Evolutionary conservation across 2,329 filamentous ascomycete genomes (phyloP), one percentile per base, ranked within the genome.

Genomic region (Cladosporium oxysporum): DNA sequence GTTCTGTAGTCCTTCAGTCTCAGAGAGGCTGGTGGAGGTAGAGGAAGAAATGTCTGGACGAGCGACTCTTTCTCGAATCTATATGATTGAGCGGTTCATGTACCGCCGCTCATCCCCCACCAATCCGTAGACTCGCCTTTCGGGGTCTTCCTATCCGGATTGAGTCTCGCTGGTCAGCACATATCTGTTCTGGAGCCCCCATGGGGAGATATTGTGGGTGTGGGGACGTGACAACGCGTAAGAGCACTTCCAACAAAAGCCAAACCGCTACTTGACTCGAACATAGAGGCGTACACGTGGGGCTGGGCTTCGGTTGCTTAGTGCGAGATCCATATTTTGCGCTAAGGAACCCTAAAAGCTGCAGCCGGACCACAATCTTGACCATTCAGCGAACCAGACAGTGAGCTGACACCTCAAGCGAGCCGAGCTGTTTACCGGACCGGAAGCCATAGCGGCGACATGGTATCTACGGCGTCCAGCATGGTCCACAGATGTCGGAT

Each of bases 341-440:
- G 52, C 52, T 55, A 55, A 55, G 52, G 16, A 55, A 55, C 52
- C 52, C 52, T 55, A 55, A 55, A 55, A 21, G 52, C 28, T 31
- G 16, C 2, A 14, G 10, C 31, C 29, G 29, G 29, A 55, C 52
- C 52, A 31, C 14, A 6, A 21, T n/a, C 29, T 55, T n/a, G 8
- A 33, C 31, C 52, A 47, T 21, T 47, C 41, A 47, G n/a, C n/a
- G n/a, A 47, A 21, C 41, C 14, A 47, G 41, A 23, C n/a, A 47
- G 2, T 47, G n/a, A 21, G 41, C 41, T 47, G 52, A 55, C 18
- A n/a, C 14, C 10, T 29, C 33, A n/a, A 29, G 52, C 29, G 52
- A 55, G 33, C 52, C 29, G 52, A 55, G 18, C 11, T 12, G 29
- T 8, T 21, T 4, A n/a, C 11, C 28, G 52, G 52, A 55, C 26